Base-by-base conservation (phyloP, 75 land plant genomes). In the Isoetes taiwanensis region DNA sequence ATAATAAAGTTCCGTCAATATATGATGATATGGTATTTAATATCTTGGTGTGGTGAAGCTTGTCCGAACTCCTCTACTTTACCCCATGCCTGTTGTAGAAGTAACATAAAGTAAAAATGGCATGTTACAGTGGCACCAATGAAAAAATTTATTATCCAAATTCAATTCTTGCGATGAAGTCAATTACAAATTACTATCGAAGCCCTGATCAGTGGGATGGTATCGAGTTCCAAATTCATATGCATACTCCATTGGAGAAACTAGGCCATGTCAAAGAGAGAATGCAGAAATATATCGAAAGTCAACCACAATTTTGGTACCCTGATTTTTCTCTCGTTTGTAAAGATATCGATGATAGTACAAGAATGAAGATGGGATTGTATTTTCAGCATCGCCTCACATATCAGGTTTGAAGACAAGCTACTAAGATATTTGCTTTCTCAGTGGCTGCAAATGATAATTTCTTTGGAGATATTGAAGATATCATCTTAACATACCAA, bases 271-370 rank as follows among this genome's bases (percentile, higher is more conserved):
- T 46, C 19, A 46, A 46, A 23, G 50, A 46, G 16, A 46, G 50
- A 46, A 46, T 46, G 50, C 50, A 46, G 50, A 46, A 23, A 46
- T 46, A 46, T n/a, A 23, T 46, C 21, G 50, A 46, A 16, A 46
- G 50, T n/a, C 50, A 46, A n/a, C 50, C 50, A 4, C 50, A 46
- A 23, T 46, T 46, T 46, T 46, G 50, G 50, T 46, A 46, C 50
- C 50, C 50, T 6, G 50, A 46, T n/a, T 46, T 46, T 23, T 19
- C 21, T 4, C 50, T 46, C 50, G n/a, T 46, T 19, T 46, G 50
- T 46, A 46, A 46, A n/a, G 50, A 46, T 23, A 46, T 46, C 25
- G 50, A 46, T 23, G 50, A 46, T 46, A 19, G 50, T n/a, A 46
- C 16, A 16, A 46, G 23, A 23, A 46, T 46, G 50, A 46, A 46